These are phyloP conservation scores for Acidomyces sp. DNA, from an alignment of 495 filamentous ascomycete species.

Conservation along the genomic window DNA sequence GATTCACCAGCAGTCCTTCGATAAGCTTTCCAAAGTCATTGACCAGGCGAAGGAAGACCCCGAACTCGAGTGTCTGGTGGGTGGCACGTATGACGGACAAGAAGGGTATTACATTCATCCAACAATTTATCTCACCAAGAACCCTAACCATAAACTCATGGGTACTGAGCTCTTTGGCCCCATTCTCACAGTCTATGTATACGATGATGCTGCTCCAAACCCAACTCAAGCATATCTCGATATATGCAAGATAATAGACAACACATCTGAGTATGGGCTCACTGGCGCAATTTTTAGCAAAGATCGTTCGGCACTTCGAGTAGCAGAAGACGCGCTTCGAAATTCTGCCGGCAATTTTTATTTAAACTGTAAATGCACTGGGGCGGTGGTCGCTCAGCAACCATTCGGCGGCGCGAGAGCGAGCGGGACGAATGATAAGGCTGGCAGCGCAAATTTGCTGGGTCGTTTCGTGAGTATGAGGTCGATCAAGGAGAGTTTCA, in stretches of 20 bases:
- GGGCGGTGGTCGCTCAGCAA: constrained; percentile 32
- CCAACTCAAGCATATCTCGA: constrained; percentile 19
- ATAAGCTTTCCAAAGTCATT: constrained; percentile 34
- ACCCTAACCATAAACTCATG: constrained; percentile 49
- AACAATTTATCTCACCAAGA: constrained; percentile 52
- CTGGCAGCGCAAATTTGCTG: constrained; percentile 30
- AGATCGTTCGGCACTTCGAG: constrained; percentile 26
- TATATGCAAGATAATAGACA: constrained; percentile 27
- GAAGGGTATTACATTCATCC: constrained; percentile 56
- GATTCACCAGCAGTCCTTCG: constrained; percentile 31
- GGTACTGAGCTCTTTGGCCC: constrained; percentile 53
- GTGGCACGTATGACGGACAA: constrained; percentile 45
- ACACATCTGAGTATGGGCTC: constrained; percentile 29
- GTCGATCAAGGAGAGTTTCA: constrained; percentile 32
- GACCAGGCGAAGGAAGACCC: constrained; percentile 49
- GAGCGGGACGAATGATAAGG: constrained; percentile 34
- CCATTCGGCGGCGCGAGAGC: constrained; percentile 33
- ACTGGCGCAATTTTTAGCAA: constrained; percentile 32
- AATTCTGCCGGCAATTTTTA: constrained; percentile 34
- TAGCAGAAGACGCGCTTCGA: constrained; percentile 29
- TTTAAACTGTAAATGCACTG: constrained; percentile 32
- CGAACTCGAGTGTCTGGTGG: constrained; percentile 47
- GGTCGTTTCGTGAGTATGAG: constrained; percentile 31
- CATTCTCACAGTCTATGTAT: constrained; percentile 46
- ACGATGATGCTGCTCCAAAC: constrained; percentile 40